Evolutionary conservation across 2,329 filamentous ascomycete genomes (phyloP).

Genomic region (Epichloe elymi): DNA sequence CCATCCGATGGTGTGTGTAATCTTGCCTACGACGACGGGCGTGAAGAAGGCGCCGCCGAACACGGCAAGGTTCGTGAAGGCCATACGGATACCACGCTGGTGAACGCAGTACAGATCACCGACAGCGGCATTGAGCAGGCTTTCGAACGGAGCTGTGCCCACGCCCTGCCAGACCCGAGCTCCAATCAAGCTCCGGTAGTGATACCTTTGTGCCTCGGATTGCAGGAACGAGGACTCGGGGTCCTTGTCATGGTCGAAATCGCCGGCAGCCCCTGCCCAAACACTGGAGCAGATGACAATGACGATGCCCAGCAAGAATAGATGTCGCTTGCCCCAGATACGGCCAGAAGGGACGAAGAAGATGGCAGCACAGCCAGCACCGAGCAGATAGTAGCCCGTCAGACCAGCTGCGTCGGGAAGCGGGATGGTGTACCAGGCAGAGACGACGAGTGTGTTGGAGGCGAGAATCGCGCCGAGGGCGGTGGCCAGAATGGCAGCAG

Average conservation of each 20-base stretch:
- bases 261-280: constrained; percentile 62
- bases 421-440: constrained; percentile 47
- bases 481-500: constrained; percentile 71
- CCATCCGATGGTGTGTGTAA: constrained; percentile 66
- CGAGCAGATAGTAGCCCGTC: constrained; percentile 78
- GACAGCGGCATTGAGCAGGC: constrained; percentile 75
- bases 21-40: constrained; percentile 81
- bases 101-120: constrained; percentile 87
- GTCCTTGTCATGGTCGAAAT: constrained; percentile 9
- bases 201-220: constrained; percentile 13
- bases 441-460: constrained; percentile 71
- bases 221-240: not conserved
- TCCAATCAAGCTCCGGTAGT: constrained; percentile 61
- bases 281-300: constrained; percentile 60
- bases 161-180: constrained; percentile 78
- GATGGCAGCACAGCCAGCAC: constrained; percentile 67
- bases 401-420: constrained; percentile 71
- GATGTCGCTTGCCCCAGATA: constrained; percentile 85
- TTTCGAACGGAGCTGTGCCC: constrained; percentile 78
- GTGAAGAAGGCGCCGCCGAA: constrained; percentile 52
- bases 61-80: constrained; percentile 49
- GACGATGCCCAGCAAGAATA: constrained; percentile 66
- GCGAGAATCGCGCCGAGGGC: constrained; percentile 78
- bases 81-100: constrained; percentile 77
- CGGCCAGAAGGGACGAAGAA: constrained; percentile 78